Evolutionary conservation across 371 early-diverging fungal species (phyloP).

Genomic region (Mortierella sp.): DNA sequence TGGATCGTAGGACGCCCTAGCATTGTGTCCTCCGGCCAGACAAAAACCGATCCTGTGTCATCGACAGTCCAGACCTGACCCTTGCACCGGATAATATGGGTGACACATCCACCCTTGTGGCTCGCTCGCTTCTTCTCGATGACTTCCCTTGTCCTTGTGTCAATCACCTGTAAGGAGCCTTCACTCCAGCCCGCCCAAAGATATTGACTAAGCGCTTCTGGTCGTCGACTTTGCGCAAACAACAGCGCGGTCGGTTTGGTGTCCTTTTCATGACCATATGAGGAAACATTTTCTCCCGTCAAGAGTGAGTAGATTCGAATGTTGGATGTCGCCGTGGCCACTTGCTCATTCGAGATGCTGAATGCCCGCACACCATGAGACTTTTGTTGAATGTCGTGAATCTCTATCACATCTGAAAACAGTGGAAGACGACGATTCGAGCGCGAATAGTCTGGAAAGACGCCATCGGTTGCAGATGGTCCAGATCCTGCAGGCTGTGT

Average conservation of each 20-base stretch:
- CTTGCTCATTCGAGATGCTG: conserved; percentile 49
- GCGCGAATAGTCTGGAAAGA: conserved; percentile 52
- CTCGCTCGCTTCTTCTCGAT: conserved; percentile 62
- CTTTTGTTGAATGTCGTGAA: conserved; percentile 51
- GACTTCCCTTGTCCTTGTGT: conserved; percentile 59
- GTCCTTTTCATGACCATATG: conserved; percentile 52
- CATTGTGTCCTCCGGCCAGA: conserved; percentile 69
- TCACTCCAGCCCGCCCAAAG: conserved; percentile 76
- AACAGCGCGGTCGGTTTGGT: conserved; percentile 46
- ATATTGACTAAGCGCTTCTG: conserved; percentile 66
- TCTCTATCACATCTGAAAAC: conserved; percentile 35
- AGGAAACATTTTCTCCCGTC: conserved; percentile 47
- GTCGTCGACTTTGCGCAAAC: conserved; percentile 53
- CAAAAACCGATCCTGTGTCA: conserved; percentile 73
- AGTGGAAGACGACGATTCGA: conserved; percentile 47
- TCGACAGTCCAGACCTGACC: conserved; percentile 81
- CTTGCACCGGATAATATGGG: conserved; percentile 71
- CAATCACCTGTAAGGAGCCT: conserved; percentile 69
- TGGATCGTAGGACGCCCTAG: conserved; percentile 45
- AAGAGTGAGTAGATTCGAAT: conserved; percentile 45
- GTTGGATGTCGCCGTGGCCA: conserved; percentile 51
- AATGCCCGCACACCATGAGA: conserved; percentile 52
- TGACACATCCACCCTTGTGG: conserved; percentile 68
- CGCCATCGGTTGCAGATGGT: conserved; percentile 36
- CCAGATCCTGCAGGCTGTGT: conserved; percentile 16